Evolutionary conservation across 352 stramenopile genomes (phyloP).

Genomic region (Lagenidium giganteum): DNA sequence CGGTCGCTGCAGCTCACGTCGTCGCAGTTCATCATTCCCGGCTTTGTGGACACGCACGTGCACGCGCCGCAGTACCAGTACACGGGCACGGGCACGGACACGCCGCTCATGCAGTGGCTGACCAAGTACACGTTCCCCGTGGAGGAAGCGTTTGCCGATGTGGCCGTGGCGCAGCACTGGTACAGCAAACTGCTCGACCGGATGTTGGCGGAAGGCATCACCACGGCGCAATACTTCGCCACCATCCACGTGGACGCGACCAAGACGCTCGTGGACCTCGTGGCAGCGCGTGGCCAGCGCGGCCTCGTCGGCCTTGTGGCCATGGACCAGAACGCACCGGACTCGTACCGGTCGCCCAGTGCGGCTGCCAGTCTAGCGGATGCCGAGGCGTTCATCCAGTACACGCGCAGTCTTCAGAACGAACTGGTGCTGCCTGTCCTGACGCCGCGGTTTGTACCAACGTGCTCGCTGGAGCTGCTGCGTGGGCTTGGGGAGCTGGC

Average conservation of each 20-base stretch:
- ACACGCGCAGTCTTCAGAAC: constrained; percentile 30
- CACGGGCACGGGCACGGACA: constrained; percentile 86
- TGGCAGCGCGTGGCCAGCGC: constrained; percentile 60
- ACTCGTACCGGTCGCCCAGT: constrained; percentile 61
- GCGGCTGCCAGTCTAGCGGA: constrained; percentile 55
- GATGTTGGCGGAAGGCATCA: constrained; percentile 80
- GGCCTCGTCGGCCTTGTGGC: constrained; percentile 86
- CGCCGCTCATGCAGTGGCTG: constrained; percentile 89
- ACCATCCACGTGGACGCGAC: constrained; percentile 81
- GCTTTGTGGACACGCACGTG: constrained; percentile 89
- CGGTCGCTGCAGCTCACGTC: constrained; percentile 12
- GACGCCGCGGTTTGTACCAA: constrained; percentile 89
- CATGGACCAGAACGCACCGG: constrained; percentile 87
- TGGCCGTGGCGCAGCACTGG: constrained; percentile 36
- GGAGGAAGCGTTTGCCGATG: constrained; percentile 66
- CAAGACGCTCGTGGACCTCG: constrained; percentile 74
- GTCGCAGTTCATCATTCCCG: constrained; percentile 77
- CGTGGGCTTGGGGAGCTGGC: constrained; percentile 64
- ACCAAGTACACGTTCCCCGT: constrained; percentile 89
- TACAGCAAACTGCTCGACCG: constrained; percentile 72
- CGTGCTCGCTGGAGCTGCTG: constrained; percentile 79
- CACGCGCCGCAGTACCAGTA: constrained; percentile 90
- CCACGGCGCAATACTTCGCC: constrained; percentile 88
- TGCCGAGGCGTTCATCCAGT: constrained; percentile 74
- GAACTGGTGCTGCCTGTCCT: constrained; percentile 72